These are phyloP conservation scores for Pseudozyma thailandica DNA, from an alignment of 1,284 basidiomycete species.

Conservation along the genomic window DNA sequence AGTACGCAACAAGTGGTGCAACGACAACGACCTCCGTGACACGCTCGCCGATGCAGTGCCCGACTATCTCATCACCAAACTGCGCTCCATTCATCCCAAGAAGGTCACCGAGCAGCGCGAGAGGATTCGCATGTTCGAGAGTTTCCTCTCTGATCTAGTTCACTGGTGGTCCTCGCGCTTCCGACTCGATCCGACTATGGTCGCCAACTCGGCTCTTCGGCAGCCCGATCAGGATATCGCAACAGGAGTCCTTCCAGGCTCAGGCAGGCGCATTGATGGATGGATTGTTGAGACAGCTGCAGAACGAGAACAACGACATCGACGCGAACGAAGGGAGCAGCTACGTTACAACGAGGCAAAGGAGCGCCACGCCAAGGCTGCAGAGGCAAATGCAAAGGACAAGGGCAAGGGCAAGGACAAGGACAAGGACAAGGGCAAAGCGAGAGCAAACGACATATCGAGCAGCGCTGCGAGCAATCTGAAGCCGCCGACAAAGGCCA, in stretches of 20 bases:
- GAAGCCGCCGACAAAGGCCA: conserved; percentile 29
- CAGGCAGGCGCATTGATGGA: conserved; percentile 59
- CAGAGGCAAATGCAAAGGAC: conserved; percentile 15
- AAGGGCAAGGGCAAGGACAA: conserved; percentile 24
- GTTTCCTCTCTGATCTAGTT: conserved; percentile 61
- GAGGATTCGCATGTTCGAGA: conserved; percentile 65
- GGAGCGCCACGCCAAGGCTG: conserved; percentile 12
- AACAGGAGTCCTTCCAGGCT: conserved; percentile 44
- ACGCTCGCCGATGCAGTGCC: conserved; percentile 57
- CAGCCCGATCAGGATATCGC: conserved; percentile 61
- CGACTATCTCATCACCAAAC: conserved; percentile 54
- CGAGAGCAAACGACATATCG: conserved; percentile 7
- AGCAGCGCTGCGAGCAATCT: neutral
- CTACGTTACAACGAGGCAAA: conserved; percentile 25
- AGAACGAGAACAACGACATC: conserved; percentile 58
- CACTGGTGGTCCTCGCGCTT: conserved; percentile 64
- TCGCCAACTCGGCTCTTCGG: conserved; percentile 57
- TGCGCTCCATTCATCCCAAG: conserved; percentile 62
- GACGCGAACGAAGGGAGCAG: conserved; percentile 40
- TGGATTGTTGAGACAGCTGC: conserved; percentile 62
- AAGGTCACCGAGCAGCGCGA: conserved; percentile 62
- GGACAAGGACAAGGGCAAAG: conserved; percentile 28
- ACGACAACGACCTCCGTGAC: conserved; percentile 80
- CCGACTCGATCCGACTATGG: conserved; percentile 52
- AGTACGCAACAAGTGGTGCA: conserved; percentile 84